phyloP scores from a whole-genome alignment of 2,329 filamentous ascomycete species.

The Trichoderma breve region DNA sequence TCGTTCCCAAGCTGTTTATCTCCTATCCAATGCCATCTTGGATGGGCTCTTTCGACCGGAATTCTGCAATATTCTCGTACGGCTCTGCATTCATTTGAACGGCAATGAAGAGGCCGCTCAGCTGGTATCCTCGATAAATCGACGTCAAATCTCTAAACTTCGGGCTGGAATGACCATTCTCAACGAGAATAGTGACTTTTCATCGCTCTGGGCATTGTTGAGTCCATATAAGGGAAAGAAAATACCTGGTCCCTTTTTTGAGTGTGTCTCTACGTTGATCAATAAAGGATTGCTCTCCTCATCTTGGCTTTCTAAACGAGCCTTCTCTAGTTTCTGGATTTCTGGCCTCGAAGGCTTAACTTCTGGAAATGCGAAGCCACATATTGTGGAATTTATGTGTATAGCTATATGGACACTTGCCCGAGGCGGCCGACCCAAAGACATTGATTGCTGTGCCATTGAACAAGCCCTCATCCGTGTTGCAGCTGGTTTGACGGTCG shows the following conservation, averaged over 20 bases:
- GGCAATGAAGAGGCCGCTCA: constrained; percentile 31
- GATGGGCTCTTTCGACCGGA: constrained; percentile 33
- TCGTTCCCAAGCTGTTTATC: constrained; percentile 32
- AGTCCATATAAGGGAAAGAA: constrained; percentile 17
- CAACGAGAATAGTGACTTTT: constrained; percentile 23
- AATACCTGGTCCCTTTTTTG: constrained; percentile 23
- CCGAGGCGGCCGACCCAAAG: constrained; percentile 12
- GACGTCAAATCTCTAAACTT: constrained; percentile 22
- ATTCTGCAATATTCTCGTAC: constrained; percentile 30
- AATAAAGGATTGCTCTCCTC: constrained; percentile 24
- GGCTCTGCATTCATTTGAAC: constrained; percentile 30
- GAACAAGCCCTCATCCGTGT: constrained; percentile 33
- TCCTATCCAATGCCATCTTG: constrained; percentile 31
- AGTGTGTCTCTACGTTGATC: constrained; percentile 28
- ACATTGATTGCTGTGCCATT: constrained; percentile 14
- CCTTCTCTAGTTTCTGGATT: constrained; percentile 30
- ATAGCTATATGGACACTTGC: constrained; percentile 28
- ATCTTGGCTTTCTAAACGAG: constrained; percentile 28
- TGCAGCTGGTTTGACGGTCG: constrained; percentile 32
- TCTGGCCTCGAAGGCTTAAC: constrained; percentile 28
- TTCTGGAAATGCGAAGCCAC: constrained; percentile 24
- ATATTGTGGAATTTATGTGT: constrained; percentile 27
- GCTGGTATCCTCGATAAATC: constrained; percentile 26
- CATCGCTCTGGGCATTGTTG: constrained; percentile 27
- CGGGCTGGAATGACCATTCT: constrained; percentile 21